Conservation (phyloP, 495 filamentous ascomycete genomes). For the Tuber umbilicatum region DNA sequence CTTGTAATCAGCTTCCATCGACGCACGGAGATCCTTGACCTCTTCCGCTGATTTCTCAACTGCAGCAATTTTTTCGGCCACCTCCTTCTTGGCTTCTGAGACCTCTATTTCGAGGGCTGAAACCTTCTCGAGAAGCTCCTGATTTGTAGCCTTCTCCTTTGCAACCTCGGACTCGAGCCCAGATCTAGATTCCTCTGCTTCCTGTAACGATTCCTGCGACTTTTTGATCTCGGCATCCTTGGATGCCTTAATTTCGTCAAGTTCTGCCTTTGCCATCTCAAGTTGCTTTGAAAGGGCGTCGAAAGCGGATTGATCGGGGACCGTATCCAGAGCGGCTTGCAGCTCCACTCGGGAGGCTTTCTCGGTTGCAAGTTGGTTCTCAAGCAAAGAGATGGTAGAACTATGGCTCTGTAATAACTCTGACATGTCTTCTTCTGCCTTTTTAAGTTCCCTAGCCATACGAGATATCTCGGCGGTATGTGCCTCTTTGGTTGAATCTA, state of each 20-base stretch:
- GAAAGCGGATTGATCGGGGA: conserved; percentile 16
- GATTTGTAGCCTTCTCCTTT: conserved; percentile 17
- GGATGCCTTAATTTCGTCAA: conserved; percentile 14
- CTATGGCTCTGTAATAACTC: conserved; percentile 25
- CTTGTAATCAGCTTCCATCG: conserved; percentile 17
- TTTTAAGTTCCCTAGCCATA: conserved; percentile 30
- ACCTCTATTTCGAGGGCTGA: conserved; percentile 25
- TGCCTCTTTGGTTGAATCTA: conserved; percentile 21
- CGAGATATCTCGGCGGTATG: conserved; percentile 26
- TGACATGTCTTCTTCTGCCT: conserved; percentile 23
- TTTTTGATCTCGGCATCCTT: conserved; percentile 15
- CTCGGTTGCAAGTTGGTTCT: conserved; percentile 23
- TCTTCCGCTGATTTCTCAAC: conserved; percentile 4
- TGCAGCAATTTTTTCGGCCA: conserved; percentile 17
- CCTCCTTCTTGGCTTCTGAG: conserved; percentile 23
- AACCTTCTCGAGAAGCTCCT: conserved; percentile 27
- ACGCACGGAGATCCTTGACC: background rate
- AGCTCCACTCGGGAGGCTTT: conserved; percentile 24
- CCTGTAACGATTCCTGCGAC: conserved; percentile 21
- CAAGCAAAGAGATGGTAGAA: conserved; percentile 20
- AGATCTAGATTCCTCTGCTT: conserved; percentile 9
- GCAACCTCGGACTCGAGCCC: conserved; percentile 19
- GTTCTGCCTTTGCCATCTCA: conserved; percentile 19
- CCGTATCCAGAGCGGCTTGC: conserved; percentile 27
- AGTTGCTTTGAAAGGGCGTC: conserved; percentile 12